Percentiles rank a stretch among this genome's conserved stretches.
Evolutionary conservation across 805 yeast genomes (phyloP).

Genomic region (Candida michaelii): DNA sequence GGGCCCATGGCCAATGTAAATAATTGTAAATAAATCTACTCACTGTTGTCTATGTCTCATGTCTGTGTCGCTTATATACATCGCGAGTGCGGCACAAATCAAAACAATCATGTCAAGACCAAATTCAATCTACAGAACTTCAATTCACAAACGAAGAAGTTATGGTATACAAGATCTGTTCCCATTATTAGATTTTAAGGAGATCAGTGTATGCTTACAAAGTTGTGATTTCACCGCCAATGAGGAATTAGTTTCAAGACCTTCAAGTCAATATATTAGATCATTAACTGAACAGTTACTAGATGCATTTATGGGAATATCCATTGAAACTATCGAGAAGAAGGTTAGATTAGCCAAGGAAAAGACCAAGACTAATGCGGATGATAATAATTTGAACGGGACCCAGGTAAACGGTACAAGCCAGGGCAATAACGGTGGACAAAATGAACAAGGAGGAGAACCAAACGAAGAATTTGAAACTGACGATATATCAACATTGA

Average conservation of each 20-base stretch:
- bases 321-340: conserved; percentile 18
- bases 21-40: too few relatives aligned
- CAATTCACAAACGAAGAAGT: conserved; percentile 20
- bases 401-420: neutral
- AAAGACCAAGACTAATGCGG: conserved; percentile 19
- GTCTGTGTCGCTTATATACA: neutral
- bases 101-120: conserved; percentile 30
- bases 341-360: conserved; percentile 9
- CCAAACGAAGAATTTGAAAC: conserved; percentile 13
- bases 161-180: conserved; percentile 44
- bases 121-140: conserved; percentile 27
- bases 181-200: conserved; percentile 61
- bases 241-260: conserved; percentile 58
- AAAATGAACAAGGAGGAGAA: too few relatives aligned
- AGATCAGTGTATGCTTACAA: conserved; percentile 57
- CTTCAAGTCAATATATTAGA: conserved; percentile 56
- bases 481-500: conserved; percentile 38
- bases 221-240: conserved; percentile 61
- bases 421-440: conserved; percentile 30
- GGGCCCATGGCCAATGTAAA: too few relatives aligned
- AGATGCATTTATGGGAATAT: conserved; percentile 58
- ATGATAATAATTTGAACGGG: conserved; percentile 14
- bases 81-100: conserved; percentile 8
- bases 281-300: conserved; percentile 59
- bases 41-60: too few relatives aligned